These are phyloP conservation scores for Phytophthora sansomeana DNA, from an alignment of 352 stramenopile species.

Conservation along the genomic window DNA sequence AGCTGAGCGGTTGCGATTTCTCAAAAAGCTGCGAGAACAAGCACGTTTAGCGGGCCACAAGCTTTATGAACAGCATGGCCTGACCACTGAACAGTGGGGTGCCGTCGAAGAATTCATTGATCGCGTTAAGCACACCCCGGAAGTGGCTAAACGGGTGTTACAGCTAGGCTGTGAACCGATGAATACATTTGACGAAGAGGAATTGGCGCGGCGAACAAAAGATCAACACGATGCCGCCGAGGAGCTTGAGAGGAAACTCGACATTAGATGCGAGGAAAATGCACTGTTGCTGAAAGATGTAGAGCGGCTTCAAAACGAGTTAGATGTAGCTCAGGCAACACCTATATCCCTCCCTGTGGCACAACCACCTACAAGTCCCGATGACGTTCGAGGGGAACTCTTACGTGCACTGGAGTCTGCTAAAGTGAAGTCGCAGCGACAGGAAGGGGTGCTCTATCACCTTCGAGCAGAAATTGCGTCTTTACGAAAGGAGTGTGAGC, in stretches of 20 bases:
- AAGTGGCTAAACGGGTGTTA: slow-evolving; percentile 57
- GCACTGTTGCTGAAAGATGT: slow-evolving; percentile 46
- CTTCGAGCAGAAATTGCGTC: slow-evolving; percentile 36
- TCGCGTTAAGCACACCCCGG: slow-evolving; percentile 60
- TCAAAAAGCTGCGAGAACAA: slow-evolving; percentile 69
- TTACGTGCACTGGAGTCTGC: slow-evolving; percentile 26
- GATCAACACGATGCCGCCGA: slow-evolving; percentile 17
- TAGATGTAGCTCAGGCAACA: slow-evolving; percentile 31
- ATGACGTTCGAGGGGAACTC: slow-evolving; percentile 29
- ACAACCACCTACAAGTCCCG: slow-evolving; percentile 5
- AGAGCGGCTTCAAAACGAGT: slow-evolving; percentile 39
- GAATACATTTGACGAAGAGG: slow-evolving; percentile 4
- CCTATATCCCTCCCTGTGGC: slow-evolving; percentile 1
- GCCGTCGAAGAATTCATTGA: slow-evolving; percentile 78
- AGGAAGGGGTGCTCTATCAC: slow-evolving; percentile 39
- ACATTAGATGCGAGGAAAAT: slow-evolving; percentile 39
- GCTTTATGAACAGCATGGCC: slow-evolving; percentile 62
- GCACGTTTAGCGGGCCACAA: slow-evolving; percentile 54
- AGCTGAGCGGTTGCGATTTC: slow-evolving; percentile 59
- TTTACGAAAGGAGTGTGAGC: slow-evolving; percentile 32
- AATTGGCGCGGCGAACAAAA: slow-evolving; percentile 3
- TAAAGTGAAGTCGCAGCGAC: slow-evolving; percentile 36
- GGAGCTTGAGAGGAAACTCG: slow-evolving; percentile 32
- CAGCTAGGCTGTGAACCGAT: slow-evolving; percentile 6
- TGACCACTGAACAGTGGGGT: slow-evolving; percentile 64